Percentiles rank a stretch among this genome's conserved stretches.
Evolutionary conservation across 1,139 yeast genomes (phyloP).

Genomic region (Candida albicans): DNA sequence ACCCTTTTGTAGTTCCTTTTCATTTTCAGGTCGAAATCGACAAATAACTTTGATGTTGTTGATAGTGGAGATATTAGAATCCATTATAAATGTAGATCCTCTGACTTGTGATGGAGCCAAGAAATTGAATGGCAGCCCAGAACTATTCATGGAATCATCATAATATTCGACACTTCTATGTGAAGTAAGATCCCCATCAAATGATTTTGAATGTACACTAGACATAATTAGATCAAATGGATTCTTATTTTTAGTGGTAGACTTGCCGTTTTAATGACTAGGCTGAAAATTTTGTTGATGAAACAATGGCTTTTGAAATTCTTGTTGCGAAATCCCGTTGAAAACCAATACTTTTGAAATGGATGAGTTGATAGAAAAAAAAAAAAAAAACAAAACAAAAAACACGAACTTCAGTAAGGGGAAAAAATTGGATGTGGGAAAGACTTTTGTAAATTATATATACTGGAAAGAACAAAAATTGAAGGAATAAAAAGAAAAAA

Average conservation of each 20-base stretch:
- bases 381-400: too few relatives aligned
- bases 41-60: slow-evolving; percentile 61
- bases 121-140: slow-evolving; percentile 5
- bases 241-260: neutral
- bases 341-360: too few relatives aligned
- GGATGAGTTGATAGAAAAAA: too few relatives aligned
- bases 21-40: slow-evolving; percentile 58
- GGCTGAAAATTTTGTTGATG: neutral
- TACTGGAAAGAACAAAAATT: too few relatives aligned
- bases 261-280: neutral
- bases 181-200: slow-evolving; percentile 2
- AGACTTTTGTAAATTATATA: too few relatives aligned
- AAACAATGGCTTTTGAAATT: too few relatives aligned
- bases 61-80: slow-evolving; percentile 1
- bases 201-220: neutral
- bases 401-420: too few relatives aligned
- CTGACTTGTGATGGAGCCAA: slow-evolving; percentile 7
- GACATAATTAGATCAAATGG: neutral
- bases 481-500: too few relatives aligned
- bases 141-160: slow-evolving; percentile 6
- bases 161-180: slow-evolving; percentile 7
- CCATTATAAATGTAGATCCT: slow-evolving; percentile 4
- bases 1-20: slow-evolving; percentile 27
- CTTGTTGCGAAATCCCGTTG: neutral
- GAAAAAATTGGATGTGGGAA: too few relatives aligned